A percentile compares a stretch with the other conserved stretches of the same genome.
These are phyloP conservation scores for Macrolepiota dolichaula DNA, from an alignment of 768 basidiomycete genomes.

Conservation along the genomic window DNA sequence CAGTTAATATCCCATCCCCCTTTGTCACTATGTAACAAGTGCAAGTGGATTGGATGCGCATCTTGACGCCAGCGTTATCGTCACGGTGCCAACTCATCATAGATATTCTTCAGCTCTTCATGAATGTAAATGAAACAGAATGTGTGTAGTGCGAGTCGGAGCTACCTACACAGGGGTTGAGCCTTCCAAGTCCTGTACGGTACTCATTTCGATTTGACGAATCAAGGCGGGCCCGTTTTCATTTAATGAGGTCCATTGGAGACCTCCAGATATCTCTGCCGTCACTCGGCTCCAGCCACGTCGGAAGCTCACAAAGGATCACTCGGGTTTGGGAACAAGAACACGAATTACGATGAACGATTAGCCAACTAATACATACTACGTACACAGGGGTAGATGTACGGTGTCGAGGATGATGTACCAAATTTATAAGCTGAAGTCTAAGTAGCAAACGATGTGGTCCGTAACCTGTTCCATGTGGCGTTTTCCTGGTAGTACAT, in stretches of 20 bases:
- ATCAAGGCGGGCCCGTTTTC: background rate
- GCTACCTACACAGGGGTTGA: background rate
- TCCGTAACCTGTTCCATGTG: background rate
- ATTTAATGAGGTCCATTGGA: background rate
- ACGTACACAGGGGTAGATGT: background rate
- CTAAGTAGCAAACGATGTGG: background rate
- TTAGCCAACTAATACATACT: background rate
- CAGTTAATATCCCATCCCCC: background rate
- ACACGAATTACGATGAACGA: background rate
- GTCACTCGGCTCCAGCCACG: background rate
- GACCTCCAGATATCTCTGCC: background rate
- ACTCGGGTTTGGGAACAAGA: background rate
- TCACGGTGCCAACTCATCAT: background rate
- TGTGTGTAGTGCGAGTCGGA: conserved; percentile 5
- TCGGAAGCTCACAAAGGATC: background rate
- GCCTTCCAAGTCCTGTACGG: background rate
- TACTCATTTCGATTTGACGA: background rate
- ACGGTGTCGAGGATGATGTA: background rate
- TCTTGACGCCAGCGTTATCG: conserved; percentile 3
- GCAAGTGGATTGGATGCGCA: background rate
- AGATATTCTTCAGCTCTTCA: background rate
- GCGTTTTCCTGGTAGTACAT: background rate
- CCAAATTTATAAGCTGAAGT: background rate
- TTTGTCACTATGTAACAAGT: conserved; percentile 5
- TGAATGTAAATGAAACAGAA: conserved; percentile 5